These are phyloP conservation scores for Tephrocybe rancida DNA, from an alignment of 768 basidiomycete genomes.

Conservation along the genomic window DNA sequence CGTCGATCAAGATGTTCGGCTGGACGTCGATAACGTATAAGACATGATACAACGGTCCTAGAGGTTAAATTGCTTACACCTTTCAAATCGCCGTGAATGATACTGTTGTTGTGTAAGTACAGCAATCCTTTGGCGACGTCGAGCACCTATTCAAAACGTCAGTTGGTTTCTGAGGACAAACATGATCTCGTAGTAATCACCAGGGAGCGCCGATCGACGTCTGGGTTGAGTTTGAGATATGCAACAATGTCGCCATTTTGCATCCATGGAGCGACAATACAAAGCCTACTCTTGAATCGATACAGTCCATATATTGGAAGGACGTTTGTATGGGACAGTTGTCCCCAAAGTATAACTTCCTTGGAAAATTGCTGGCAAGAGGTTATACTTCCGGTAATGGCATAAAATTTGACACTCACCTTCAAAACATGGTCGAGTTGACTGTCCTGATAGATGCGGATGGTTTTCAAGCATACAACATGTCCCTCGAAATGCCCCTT, in stretches of 20 bases:
- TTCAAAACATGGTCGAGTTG: background rate
- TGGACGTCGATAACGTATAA: background rate
- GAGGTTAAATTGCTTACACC: too few species aligned
- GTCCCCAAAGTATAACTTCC: background rate
- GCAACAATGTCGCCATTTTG: background rate
- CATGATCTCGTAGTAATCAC: background rate
- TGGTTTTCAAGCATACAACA: background rate
- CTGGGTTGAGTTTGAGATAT: background rate
- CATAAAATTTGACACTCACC: background rate
- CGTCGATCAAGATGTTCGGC: background rate
- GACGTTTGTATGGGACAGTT: background rate
- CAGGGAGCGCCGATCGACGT: background rate
- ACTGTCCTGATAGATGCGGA: background rate
- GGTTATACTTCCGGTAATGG: too few species aligned
- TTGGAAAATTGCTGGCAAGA: background rate
- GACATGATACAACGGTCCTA: background rate
- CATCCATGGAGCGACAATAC: background rate
- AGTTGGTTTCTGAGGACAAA: background rate
- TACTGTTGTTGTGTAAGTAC: background rate
- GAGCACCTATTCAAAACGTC: background rate
- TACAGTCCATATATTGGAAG: background rate
- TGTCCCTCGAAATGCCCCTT: background rate
- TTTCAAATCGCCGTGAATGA: constrained; percentile 3
- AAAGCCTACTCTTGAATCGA: background rate
- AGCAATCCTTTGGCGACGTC: background rate